Conservation (phyloP, 257 asterid genomes). For the Gynochthodes officinalis region DNA sequence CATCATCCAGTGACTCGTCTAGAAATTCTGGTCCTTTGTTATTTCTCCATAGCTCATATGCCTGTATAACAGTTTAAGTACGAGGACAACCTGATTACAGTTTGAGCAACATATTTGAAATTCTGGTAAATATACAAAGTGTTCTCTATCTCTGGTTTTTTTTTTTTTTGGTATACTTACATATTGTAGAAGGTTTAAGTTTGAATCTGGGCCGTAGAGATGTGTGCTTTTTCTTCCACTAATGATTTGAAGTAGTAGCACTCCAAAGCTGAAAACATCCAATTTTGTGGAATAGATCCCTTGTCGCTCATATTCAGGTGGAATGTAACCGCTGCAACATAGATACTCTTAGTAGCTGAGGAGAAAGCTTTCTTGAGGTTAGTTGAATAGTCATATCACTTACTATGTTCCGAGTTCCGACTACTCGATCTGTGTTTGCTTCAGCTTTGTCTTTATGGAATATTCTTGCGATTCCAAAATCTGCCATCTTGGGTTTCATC, state of each 20-base stretch:
- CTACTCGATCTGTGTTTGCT: slow-evolving; percentile 34
- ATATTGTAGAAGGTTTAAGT: slow-evolving; percentile 31
- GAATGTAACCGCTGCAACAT: slow-evolving; percentile 35
- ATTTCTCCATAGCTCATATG: slow-evolving; percentile 34
- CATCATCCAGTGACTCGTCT: slow-evolving; percentile 29
- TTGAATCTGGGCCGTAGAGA: slow-evolving; percentile 27
- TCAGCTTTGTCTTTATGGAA: slow-evolving; percentile 30
- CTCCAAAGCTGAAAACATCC: slow-evolving; percentile 43
- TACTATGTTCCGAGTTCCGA: slow-evolving; percentile 49
- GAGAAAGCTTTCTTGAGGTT: too few species aligned
- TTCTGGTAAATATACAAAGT: background rate
- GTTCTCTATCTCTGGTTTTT: background rate
- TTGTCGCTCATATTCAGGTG: slow-evolving; percentile 39
- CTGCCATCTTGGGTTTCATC: slow-evolving; percentile 38
- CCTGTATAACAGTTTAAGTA: slow-evolving; percentile 24
- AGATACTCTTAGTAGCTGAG: background rate
- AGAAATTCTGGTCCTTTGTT: slow-evolving; percentile 22
- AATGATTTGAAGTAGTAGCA: slow-evolving; percentile 37
- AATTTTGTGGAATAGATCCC: slow-evolving; percentile 41
- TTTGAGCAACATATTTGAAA: background rate
- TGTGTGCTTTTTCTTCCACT: slow-evolving; percentile 33
- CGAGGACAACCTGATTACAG: background rate
- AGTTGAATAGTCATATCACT: slow-evolving; percentile 10
- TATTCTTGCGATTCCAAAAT: slow-evolving; percentile 33
- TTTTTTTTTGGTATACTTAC: slow-evolving; percentile 18